Evolutionary conservation across 2,329 filamentous ascomycete species (phyloP).

Genomic region (Hypoxylon sp.): DNA sequence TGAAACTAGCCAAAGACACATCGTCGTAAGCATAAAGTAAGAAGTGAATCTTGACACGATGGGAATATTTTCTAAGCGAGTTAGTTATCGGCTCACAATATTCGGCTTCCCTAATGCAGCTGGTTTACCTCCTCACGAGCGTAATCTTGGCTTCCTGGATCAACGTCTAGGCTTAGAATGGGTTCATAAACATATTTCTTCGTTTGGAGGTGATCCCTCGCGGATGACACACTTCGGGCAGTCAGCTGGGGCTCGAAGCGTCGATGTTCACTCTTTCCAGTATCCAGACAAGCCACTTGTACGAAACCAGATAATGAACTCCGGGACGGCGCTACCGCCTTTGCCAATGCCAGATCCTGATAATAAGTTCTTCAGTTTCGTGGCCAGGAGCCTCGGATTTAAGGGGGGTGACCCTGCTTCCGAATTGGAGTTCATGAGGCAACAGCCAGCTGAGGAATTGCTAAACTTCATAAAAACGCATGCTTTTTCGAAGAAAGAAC

Average conservation of each 20-base stretch:
- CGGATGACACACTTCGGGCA: slow-evolving; percentile 17
- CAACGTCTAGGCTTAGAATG: slow-evolving; percentile 16
- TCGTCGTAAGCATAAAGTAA: slow-evolving; percentile 19
- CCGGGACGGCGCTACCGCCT: slow-evolving; percentile 1
- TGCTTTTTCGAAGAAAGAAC: neutral
- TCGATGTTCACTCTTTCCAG: slow-evolving; percentile 13
- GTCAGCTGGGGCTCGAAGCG: slow-evolving; percentile 15
- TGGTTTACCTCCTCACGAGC: slow-evolving; percentile 11
- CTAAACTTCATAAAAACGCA: slow-evolving; percentile 5
- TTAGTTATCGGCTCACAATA: slow-evolving; percentile 16
- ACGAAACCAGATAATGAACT: slow-evolving; percentile 19
- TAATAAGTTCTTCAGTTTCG: slow-evolving; percentile 3
- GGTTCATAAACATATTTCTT: slow-evolving; percentile 13
- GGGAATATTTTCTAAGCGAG: neutral
- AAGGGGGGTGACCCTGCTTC: neutral
- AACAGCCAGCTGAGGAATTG: slow-evolving; percentile 7
- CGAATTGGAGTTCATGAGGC: slow-evolving; percentile 11
- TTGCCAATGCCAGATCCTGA: slow-evolving; percentile 4
- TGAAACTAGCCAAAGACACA: slow-evolving; percentile 8
- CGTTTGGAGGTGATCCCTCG: slow-evolving; percentile 9
- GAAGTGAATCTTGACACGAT: neutral
- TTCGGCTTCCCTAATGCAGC: slow-evolving; percentile 13
- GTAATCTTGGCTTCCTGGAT: slow-evolving; percentile 16
- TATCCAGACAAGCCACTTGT: slow-evolving; percentile 14
- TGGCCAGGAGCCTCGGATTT: slow-evolving; percentile 1